Evolutionary conservation across 2,329 filamentous ascomycete genomes (phyloP).

Genomic region (Shiraia sp.): DNA sequence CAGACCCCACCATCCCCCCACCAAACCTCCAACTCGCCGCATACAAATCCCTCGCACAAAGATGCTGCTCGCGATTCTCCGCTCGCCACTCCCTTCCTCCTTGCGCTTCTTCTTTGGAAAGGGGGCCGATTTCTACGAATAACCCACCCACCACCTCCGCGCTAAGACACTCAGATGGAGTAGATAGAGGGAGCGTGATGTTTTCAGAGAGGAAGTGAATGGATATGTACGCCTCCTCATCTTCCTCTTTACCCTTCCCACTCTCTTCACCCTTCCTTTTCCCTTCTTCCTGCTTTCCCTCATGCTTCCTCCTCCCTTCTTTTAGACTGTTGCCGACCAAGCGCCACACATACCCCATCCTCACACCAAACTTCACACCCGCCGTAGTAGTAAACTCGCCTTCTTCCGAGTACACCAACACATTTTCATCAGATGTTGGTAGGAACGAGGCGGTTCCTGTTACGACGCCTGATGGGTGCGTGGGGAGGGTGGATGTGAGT

Average conservation of each 20-base stretch:
- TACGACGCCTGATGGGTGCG: constrained; percentile 69
- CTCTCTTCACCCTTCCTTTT: background rate
- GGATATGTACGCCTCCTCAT: too few species aligned
- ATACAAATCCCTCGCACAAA: constrained; percentile 75
- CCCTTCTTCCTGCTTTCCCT: background rate
- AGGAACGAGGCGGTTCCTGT: constrained; percentile 66
- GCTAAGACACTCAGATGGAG: too few species aligned
- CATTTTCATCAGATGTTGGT: constrained; percentile 39
- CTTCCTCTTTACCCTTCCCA: too few species aligned
- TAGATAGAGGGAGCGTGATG: too few species aligned
- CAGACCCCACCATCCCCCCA: constrained; percentile 41
- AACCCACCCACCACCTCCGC: constrained; percentile 67
- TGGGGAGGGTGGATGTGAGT: constrained; percentile 58
- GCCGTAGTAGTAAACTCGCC: constrained; percentile 64
- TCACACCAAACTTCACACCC: constrained; percentile 61
- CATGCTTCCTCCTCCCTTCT: constrained; percentile 23
- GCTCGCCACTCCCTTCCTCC: constrained; percentile 21
- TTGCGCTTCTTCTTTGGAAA: constrained; percentile 27
- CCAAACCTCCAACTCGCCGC: constrained; percentile 70
- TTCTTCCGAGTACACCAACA: constrained; percentile 70
- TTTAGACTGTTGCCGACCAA: constrained; percentile 54
- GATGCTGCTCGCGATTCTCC: constrained; percentile 65
- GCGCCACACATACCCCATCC: constrained; percentile 71
- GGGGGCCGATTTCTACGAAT: constrained; percentile 70
- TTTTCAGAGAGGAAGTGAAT: too few species aligned